Evolutionary conservation across 352 stramenopile species (phyloP).

Genomic region (Phytophthora multivora): DNA sequence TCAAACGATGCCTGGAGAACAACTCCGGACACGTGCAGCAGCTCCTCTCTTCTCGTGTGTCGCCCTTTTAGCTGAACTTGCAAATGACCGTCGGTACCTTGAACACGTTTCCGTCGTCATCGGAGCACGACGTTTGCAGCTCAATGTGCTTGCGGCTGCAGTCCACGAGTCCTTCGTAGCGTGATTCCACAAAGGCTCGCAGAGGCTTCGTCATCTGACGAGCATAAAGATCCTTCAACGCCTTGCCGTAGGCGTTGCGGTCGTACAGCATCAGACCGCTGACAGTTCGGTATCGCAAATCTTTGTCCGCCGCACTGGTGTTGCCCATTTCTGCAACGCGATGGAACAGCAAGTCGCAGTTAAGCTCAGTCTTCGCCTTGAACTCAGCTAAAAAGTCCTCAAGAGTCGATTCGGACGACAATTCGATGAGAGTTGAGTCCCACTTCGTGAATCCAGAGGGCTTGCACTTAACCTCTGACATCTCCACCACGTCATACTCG

Average conservation of each 20-base stretch:
- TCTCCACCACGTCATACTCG: constrained; percentile 91
- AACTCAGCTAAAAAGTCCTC: constrained; percentile 71
- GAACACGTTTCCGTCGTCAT: constrained; percentile 83
- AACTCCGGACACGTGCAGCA: constrained; percentile 1
- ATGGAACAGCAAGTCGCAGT: constrained; percentile 86
- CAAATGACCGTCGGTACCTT: constrained; percentile 88
- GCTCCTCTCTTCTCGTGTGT: neutral
- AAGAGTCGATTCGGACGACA: constrained; percentile 71
- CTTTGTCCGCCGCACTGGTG: constrained; percentile 57
- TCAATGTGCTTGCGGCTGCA: constrained; percentile 83
- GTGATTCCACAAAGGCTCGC: constrained; percentile 68
- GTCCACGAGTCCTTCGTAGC: constrained; percentile 85
- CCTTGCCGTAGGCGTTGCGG: constrained; percentile 77
- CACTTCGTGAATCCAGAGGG: constrained; percentile 92
- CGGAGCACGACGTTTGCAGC: constrained; percentile 85
- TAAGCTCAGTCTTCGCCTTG: constrained; percentile 72
- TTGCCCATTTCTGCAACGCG: constrained; percentile 72
- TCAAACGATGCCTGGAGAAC: constrained; percentile 10
- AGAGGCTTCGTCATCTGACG: constrained; percentile 61
- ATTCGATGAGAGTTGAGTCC: constrained; percentile 85
- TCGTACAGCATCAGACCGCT: constrained; percentile 89
- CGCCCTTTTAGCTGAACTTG: constrained; percentile 67
- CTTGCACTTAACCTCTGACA: constrained; percentile 89
- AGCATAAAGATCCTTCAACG: constrained; percentile 74
- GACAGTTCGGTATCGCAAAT: constrained; percentile 65